A percentile compares a stretch with the other conserved stretches of the same genome.
These are phyloP conservation scores for Colletotrichum phormii DNA, from an alignment of 2,329 filamentous ascomycete genomes.

Conservation along the genomic window DNA sequence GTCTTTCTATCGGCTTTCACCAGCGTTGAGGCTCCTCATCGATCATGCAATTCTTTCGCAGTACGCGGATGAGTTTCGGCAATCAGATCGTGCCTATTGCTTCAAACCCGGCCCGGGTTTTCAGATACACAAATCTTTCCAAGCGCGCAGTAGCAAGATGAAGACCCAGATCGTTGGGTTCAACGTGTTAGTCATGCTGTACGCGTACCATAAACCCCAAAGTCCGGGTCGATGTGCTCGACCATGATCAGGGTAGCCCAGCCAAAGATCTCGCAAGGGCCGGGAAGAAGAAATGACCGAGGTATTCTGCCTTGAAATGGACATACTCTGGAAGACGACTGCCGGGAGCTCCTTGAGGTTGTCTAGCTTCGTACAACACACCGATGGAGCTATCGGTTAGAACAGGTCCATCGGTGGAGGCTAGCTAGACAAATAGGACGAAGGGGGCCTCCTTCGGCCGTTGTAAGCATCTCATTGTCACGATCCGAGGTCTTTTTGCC, in stretches of 20 bases:
- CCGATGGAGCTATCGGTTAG: background rate
- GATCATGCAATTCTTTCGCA: background rate
- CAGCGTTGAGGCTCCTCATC: background rate
- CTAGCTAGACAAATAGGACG: background rate
- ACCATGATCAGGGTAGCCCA: background rate
- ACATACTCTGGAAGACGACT: background rate
- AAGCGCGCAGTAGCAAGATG: background rate
- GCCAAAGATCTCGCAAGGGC: background rate
- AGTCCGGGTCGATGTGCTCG: background rate
- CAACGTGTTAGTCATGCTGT: background rate
- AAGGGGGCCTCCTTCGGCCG: background rate
- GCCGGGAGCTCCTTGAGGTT: background rate
- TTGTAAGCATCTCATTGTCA: background rate
- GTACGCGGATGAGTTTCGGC: background rate
- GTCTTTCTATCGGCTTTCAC: background rate
- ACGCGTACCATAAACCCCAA: background rate
- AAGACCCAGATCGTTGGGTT: background rate
- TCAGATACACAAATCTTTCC: background rate
- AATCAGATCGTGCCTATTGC: background rate
- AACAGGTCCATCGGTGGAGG: background rate
- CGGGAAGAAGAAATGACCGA: background rate
- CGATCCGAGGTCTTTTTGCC: background rate
- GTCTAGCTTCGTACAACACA: background rate
- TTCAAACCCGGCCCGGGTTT: background rate
- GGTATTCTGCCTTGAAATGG: background rate